Evolutionary conservation across 1,284 basidiomycete species (phyloP).

Genomic region (Naganishia sp.): DNA sequence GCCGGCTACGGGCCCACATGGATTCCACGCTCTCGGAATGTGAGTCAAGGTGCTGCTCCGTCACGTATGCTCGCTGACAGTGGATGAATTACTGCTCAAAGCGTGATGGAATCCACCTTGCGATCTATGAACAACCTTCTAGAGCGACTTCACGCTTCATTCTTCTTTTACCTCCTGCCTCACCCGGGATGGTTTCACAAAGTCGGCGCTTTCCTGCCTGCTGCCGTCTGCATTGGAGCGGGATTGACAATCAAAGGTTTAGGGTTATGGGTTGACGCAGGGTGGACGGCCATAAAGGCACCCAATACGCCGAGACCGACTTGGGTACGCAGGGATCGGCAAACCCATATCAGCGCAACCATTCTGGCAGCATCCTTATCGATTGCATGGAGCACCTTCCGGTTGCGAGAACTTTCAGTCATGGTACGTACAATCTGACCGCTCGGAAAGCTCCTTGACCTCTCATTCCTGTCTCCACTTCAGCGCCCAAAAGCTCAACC

Average conservation of each 20-base stretch:
- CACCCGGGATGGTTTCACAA: constrained; percentile 76
- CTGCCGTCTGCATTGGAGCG: constrained; percentile 75
- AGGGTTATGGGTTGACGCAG: constrained; percentile 66
- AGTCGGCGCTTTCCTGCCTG: constrained; percentile 84
- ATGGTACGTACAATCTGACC: neutral
- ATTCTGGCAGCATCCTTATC: constrained; percentile 9
- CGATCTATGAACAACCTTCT: constrained; percentile 88
- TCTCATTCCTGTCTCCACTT: neutral
- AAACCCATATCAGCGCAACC: constrained; percentile 31
- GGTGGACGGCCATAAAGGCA: constrained; percentile 53
- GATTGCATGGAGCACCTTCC: constrained; percentile 5
- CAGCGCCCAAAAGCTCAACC: neutral
- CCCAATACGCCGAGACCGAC: constrained; percentile 42
- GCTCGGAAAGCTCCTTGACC: neutral
- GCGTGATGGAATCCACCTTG: constrained; percentile 78
- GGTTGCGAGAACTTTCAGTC: neutral
- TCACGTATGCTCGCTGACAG: neutral
- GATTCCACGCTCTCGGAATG: constrained; percentile 89
- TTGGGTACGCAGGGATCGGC: constrained; percentile 38
- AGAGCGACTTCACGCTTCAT: constrained; percentile 89
- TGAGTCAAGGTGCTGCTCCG: constrained; percentile 49
- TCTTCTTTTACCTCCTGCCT: constrained; percentile 89
- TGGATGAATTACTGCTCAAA: constrained; percentile 44
- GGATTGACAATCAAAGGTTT: constrained; percentile 81
- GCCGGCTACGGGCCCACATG: constrained; percentile 87